These are phyloP conservation scores for Acacia concinna DNA, from an alignment of 331 rosid genomes.

Conservation along the genomic window DNA sequence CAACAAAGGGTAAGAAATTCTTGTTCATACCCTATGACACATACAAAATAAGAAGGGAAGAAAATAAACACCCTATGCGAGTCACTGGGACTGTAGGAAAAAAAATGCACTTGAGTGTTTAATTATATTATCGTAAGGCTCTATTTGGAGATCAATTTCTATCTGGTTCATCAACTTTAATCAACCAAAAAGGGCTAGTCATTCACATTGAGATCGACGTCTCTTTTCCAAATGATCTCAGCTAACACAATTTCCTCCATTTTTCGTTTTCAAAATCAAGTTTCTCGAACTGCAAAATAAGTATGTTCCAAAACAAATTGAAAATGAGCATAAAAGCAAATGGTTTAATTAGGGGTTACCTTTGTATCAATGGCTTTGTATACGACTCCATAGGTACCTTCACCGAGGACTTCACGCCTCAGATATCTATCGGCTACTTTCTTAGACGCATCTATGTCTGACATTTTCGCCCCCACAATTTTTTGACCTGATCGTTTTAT, in stretches of 20 bases:
- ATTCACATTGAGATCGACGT: not conserved
- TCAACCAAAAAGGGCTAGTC: not conserved
- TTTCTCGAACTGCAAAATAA: not conserved
- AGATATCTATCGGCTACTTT: slow-evolving; percentile 85
- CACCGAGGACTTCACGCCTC: slow-evolving; percentile 89
- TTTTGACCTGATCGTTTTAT: not conserved
- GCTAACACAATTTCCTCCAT: slow-evolving; percentile 1
- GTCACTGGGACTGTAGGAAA: not conserved
- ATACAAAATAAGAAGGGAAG: not conserved
- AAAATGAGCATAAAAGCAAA: not conserved
- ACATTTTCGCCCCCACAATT: slow-evolving; percentile 33
- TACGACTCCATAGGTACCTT: slow-evolving; percentile 94
- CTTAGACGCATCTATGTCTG: slow-evolving; percentile 61
- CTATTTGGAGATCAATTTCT: not conserved
- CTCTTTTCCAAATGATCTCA: not conserved
- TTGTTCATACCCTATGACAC: not conserved
- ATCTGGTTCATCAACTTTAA: not conserved
- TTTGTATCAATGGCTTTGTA: slow-evolving; percentile 88
- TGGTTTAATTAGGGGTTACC: slow-evolving; percentile 37
- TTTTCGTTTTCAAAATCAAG: not conserved
- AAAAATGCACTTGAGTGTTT: not conserved
- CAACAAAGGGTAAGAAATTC: not conserved
- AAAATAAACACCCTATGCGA: not conserved
- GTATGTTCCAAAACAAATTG: not conserved
- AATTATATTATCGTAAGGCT: not conserved